These are phyloP conservation scores for Cornus suecica DNA, from an alignment of 148 eudicot species.

Conservation along the genomic window DNA sequence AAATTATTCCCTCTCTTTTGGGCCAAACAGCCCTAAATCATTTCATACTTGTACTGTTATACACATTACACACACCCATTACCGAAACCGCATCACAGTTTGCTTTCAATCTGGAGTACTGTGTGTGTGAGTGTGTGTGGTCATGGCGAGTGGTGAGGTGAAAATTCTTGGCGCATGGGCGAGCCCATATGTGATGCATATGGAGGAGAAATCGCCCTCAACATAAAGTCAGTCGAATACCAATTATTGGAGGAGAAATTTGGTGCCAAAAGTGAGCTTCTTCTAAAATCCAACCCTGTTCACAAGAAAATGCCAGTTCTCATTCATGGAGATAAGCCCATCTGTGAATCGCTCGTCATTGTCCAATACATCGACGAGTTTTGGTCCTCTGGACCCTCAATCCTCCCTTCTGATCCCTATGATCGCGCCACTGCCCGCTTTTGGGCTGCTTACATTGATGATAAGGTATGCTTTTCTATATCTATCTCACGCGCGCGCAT, in stretches of 20 bases:
- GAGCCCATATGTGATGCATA: no score
- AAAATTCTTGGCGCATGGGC: no score
- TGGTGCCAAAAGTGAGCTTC: conserved; percentile 41
- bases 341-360: conserved; percentile 47
- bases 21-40: no score
- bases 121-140: no score
- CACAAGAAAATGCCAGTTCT: conserved; percentile 57
- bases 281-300: conserved; percentile 50
- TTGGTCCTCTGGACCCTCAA: conserved; percentile 29
- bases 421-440: conserved; percentile 43
- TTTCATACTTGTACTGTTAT: no score
- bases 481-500: no score
- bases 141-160: no score
- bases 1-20: no score
- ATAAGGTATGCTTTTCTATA: conserved; percentile 43
- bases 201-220: no score
- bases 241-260: conserved; percentile 29
- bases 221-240: conserved; percentile 26
- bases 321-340: conserved; percentile 38
- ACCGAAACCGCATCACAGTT: no score
- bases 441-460: conserved; percentile 43
- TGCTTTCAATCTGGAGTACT: no score
- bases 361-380: conserved; percentile 47
- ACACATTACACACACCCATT: no score
- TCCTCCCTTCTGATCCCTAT: conserved; percentile 49